Evolutionary conservation across 1,284 basidiomycete genomes (phyloP), one percentile per base, ranked within the genome.

Genomic region (Marasmius tenuissimus): DNA sequence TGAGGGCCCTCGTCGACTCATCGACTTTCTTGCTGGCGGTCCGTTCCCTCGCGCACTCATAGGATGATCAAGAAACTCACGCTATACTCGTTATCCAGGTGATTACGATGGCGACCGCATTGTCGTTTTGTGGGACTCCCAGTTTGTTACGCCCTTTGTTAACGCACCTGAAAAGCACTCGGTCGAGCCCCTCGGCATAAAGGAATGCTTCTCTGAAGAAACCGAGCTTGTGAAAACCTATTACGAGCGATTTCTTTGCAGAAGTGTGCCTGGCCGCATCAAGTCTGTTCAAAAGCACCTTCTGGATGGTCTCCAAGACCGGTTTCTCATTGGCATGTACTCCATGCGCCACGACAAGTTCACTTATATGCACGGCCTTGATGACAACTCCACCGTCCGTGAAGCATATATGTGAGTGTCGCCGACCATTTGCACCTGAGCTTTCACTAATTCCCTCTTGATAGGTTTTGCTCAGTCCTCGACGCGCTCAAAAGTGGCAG

Each of bases 91-190:
- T 45, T 47, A 10, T 35, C 14, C 56, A 80, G 79, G 80, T 27
- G 80, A 82, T 58, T 82, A 80, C 62, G 81, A 82, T 62, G 81
- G 81, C 2, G 80, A 81, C 62, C 75, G 71, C 0, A 72, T 76
- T 34, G 66, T 73, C 35, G 75, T 74, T 0, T 78, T 76, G 38
- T 81, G 78, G 78, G 69, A 78, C 22, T 72, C 72, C 2, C 60
- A 61, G 2, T 70, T 82, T 22, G 76, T 81, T 35, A 47, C 64
- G 1, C 7, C 54, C 0, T 83, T 82, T 66, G 54, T 48, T 11
- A 73, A 74, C 56, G 73, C 81, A 0, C 67, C 74, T 56, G 67
- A 70, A 3, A 66, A 64, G 20, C 78, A 67, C 49, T 76, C 78
- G 0, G 63, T 67, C 4, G 71, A 75, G 18, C 79, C 79, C 0